Conservation (phyloP, 2,329 filamentous ascomycete species). For the Trichocomaceae sp. region DNA sequence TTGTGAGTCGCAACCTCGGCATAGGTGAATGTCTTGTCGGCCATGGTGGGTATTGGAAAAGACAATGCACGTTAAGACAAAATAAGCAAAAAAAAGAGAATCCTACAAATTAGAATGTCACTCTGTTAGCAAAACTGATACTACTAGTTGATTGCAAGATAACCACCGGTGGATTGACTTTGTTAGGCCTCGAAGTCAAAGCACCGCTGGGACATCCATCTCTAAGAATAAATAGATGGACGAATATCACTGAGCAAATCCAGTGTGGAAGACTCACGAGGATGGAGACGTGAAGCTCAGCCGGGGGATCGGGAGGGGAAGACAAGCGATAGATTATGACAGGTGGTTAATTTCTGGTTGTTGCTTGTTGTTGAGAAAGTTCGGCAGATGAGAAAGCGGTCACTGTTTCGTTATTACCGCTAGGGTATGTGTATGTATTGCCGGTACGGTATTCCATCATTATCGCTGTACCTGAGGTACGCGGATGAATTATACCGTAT, state of each 20-base stretch:
- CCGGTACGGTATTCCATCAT: not conserved
- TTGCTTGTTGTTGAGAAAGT: not conserved
- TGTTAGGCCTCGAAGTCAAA: not conserved
- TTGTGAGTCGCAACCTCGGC: constrained; percentile 78
- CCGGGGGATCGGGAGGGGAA: not conserved
- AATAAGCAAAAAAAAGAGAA: not conserved
- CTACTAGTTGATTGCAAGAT: not conserved
- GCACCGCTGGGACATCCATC: not conserved
- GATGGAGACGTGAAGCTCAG: not conserved
- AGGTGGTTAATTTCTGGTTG: not conserved
- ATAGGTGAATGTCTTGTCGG: constrained; percentile 61
- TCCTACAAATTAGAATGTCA: not conserved
- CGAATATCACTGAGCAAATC: not conserved
- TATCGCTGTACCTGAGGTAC: no score
- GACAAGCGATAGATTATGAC: not conserved
- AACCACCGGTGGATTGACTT: not conserved
- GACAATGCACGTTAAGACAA: not conserved
- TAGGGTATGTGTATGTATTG: not conserved
- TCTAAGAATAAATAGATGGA: not conserved
- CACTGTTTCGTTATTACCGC: no score
- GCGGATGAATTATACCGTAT: no score
- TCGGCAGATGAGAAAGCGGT: constrained; percentile 7
- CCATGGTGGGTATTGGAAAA: constrained; percentile 36
- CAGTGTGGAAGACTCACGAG: not conserved
- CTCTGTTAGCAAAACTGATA: not conserved